Evolutionary conservation across 1,284 basidiomycete species (phyloP).

Genomic region (Tausonia pullulans): DNA sequence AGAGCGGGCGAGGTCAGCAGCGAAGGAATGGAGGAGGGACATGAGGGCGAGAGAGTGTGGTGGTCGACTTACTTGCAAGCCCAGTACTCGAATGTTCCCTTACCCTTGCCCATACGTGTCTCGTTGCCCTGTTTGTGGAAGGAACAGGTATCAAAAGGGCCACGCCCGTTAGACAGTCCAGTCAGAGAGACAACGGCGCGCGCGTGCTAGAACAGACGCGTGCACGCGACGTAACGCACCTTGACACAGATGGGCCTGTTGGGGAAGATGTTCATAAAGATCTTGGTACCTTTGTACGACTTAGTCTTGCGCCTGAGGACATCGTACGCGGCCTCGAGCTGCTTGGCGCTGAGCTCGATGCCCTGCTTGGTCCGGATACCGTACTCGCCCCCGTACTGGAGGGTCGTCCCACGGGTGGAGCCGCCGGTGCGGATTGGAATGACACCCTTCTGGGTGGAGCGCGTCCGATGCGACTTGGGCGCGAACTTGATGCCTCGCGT

Average conservation of each 20-base stretch:
- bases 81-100: constrained; percentile 96
- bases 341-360: constrained; percentile 77
- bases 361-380: constrained; percentile 83
- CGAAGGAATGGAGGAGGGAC: background rate
- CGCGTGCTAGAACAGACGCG: background rate
- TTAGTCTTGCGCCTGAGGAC: constrained; percentile 87
- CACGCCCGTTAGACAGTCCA: background rate
- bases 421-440: constrained; percentile 76
- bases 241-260: constrained; percentile 97
- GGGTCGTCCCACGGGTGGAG: constrained; percentile 83
- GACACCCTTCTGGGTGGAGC: constrained; percentile 78
- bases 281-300: constrained; percentile 76
- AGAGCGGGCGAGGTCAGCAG: background rate
- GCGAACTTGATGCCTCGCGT: constrained; percentile 54
- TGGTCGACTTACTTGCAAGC: constrained; percentile 60
- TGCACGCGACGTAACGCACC: constrained; percentile 35
- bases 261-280: constrained; percentile 84
- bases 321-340: constrained; percentile 75
- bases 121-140: constrained; percentile 65
- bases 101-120: constrained; percentile 99
- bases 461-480: constrained; percentile 64
- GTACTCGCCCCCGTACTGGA: constrained; percentile 74
- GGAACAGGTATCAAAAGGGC: background rate
- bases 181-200: background rate
- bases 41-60: background rate